Percentiles rank a stretch among this genome's conserved stretches.
These are phyloP conservation scores for Fraxinus americana DNA, from an alignment of 257 asterid species.

Conservation along the genomic window DNA sequence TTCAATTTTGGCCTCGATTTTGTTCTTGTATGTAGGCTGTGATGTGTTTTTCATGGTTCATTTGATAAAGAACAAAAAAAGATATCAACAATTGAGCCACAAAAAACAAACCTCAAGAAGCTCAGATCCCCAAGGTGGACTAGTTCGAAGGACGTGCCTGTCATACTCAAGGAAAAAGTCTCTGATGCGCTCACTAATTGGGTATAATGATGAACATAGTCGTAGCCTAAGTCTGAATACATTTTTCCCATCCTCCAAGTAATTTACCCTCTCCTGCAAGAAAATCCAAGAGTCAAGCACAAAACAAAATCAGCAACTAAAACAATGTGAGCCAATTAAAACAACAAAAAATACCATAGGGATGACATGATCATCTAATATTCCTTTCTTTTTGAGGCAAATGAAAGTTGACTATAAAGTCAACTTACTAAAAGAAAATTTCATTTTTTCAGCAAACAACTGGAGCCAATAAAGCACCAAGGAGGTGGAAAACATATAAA, in stretches of 20 bases:
- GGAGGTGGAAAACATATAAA: background rate
- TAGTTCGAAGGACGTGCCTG: constrained; percentile 94
- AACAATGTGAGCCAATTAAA: background rate
- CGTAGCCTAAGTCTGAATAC: constrained; percentile 85
- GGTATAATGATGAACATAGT: constrained; percentile 90
- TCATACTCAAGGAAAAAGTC: constrained; percentile 98
- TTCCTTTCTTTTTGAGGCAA: background rate
- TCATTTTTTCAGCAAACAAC: background rate
- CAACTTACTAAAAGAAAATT: constrained; percentile 7
- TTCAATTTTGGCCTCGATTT: constrained; percentile 8
- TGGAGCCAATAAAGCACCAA: background rate
- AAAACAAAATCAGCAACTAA: constrained; percentile 4
- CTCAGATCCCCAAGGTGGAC: constrained; percentile 99
- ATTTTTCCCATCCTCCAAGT: constrained; percentile 97
- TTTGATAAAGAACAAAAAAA: constrained; percentile 17
- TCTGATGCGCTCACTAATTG: constrained; percentile 94
- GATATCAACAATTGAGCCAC: constrained; percentile 15
- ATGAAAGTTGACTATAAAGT: background rate
- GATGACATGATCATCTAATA: background rate
- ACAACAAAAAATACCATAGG: background rate
- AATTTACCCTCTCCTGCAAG: constrained; percentile 86
- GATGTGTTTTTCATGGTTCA: constrained; percentile 22
- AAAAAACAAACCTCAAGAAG: constrained; percentile 82
- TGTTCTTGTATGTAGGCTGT: constrained; percentile 3
- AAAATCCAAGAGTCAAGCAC: constrained; percentile 24